Base-by-base conservation (phyloP, 2,329 filamentous ascomycete species). In the Cercospora berteroae region DNA sequence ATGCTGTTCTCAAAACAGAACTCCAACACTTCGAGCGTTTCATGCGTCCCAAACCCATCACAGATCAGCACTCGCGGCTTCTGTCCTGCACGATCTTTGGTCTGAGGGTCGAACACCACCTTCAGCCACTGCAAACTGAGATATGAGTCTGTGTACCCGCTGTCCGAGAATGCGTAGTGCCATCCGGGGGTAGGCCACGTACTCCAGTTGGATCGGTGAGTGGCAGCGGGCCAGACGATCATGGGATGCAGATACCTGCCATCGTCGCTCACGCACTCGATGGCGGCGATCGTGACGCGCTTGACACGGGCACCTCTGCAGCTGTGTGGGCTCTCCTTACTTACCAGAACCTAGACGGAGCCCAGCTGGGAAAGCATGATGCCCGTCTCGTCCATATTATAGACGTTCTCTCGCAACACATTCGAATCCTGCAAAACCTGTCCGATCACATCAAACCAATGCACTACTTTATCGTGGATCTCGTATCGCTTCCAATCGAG, bases 1-100 rank as follows among this genome's bases (percentile, higher is more conserved):
- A 79, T 79, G 36, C 76, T 76, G 60, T 79, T 76, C 60, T 74
- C 65, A 58, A 77, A 76, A 65, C 71, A 78, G 64, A 73, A 67
- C 36, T 48, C 55, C 42, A 68, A 20, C 39, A 79, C 68, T 42
- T 75, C 65, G 39, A 70, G 75, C 5, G 75, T 77, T 66, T 80
- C 73, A 63, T 81, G 75, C 18, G 74, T 78, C 10, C 70, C 73
- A 58, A 81, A 79, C 50, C 79, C 72, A 65, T 81, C 73, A 39
- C 64, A 76, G n/a, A 80, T 79, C n/a, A 80, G 69, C 4, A 80
- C 65, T 0, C 78, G 75, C 67, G 73, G 78, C 65, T 73, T 77
- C 10, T 70, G 36, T 27, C 77, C 70, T 63, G 76, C 77, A 63
- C 66, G 68, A 60, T 58, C 69, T 72, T 72, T 75, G 5, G 77